phyloP scores from a whole-genome alignment of 805 yeast species.

The Myxozyma udenii region DNA sequence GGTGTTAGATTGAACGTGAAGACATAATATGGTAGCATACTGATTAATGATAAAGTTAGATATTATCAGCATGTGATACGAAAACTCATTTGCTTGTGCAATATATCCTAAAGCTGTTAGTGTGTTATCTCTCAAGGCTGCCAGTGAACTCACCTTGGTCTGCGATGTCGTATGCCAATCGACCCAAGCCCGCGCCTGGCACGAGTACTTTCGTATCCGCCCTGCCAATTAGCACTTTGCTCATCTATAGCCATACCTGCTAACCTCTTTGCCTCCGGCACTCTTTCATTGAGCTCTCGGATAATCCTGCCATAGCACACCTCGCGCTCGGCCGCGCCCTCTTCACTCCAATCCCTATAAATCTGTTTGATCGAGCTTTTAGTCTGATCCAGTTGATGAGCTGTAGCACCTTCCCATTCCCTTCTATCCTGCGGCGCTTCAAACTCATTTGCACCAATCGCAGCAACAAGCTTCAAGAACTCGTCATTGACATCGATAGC shows the following conservation, averaged over 20 bases:
- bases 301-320: conserved; percentile 56
- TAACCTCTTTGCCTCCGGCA: conserved; percentile 31
- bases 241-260: background rate
- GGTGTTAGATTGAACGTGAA: conserved; percentile 47
- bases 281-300: conserved; percentile 41
- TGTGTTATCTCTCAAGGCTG: too few species aligned
- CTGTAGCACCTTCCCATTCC: conserved; percentile 23
- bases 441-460: conserved; percentile 29
- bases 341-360: conserved; percentile 70
- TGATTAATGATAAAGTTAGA: conserved; percentile 35
- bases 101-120: conserved; percentile 36
- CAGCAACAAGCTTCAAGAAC: conserved; percentile 30
- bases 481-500: conserved; percentile 29
- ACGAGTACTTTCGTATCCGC: conserved; percentile 48
- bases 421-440: conserved; percentile 29
- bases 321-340: conserved; percentile 48
- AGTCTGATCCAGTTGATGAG: conserved; percentile 18
- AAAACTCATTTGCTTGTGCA: conserved; percentile 74
- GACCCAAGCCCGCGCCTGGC: conserved; percentile 88
- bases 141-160: conserved; percentile 2
- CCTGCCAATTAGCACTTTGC: conserved; percentile 13
- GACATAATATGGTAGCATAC: conserved; percentile 36
- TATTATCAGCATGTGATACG: conserved; percentile 70
- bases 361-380: conserved; percentile 55
- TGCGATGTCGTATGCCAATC: conserved; percentile 60